phyloP scores from a whole-genome alignment of 306 rosid genomes.

The Glycyrrhiza uralensis region DNA sequence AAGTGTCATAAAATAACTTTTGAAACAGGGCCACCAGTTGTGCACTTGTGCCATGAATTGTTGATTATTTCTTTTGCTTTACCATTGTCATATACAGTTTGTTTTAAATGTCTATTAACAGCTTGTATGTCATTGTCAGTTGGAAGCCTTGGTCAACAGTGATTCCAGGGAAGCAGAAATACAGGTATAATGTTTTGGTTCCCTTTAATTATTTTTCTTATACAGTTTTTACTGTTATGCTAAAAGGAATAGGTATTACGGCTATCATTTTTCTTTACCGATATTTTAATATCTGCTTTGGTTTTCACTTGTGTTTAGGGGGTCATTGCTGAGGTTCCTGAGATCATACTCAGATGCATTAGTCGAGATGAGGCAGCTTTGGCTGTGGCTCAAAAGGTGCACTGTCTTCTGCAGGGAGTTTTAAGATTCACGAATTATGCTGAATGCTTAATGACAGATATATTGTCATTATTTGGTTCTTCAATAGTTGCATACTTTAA shows the following conservation, averaged over 20 bases:
- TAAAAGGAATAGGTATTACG: background rate
- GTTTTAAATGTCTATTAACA: conserved; percentile 10
- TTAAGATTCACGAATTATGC: background rate
- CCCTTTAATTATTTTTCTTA: background rate
- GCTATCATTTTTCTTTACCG: background rate
- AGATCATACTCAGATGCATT: conserved; percentile 78
- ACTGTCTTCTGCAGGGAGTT: background rate
- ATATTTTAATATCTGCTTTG: conserved; percentile 12
- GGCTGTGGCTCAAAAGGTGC: conserved; percentile 98
- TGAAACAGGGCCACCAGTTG: background rate
- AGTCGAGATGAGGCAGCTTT: conserved; percentile 99
- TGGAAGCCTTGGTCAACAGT: conserved; percentile 71
- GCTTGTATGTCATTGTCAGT: conserved; percentile 45
- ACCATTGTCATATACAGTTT: background rate
- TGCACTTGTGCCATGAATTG: conserved; percentile 11
- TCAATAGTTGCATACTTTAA: background rate
- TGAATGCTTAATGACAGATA: background rate
- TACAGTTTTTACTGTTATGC: background rate
- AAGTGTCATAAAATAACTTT: background rate
- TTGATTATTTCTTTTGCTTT: background rate
- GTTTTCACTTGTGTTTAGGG: conserved; percentile 47
- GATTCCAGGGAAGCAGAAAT: conserved; percentile 75
- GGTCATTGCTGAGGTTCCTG: conserved; percentile 86
- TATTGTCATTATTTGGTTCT: conserved; percentile 6
- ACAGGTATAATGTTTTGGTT: conserved; percentile 54